Percentiles rank a stretch among this genome's conserved stretches.
Conservation (phyloP, 495 filamentous ascomycete genomes). For the Xylaria venustula region DNA sequence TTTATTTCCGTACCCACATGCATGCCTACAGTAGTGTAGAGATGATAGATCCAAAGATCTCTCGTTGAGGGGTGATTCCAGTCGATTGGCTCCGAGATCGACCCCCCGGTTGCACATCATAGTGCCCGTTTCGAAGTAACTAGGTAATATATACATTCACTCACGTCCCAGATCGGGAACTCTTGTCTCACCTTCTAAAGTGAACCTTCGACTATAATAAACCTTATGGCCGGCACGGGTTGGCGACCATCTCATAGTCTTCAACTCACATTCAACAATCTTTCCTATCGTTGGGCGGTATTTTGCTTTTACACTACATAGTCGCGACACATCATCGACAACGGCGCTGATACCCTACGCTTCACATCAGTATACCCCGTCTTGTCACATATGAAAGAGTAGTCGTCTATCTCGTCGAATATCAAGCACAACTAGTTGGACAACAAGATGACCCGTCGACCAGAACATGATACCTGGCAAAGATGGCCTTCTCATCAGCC, state of each 20-base stretch:
- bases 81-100: conserved; percentile 20
- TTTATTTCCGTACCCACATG: conserved; percentile 21
- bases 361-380: not conserved
- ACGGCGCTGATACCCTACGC: not conserved
- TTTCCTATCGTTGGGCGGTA: conserved; percentile 13
- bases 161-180: conserved; percentile 13
- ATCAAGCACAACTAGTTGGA: not conserved
- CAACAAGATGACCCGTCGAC: conserved; percentile 8
- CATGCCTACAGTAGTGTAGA: conserved; percentile 3
- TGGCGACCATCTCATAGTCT: not conserved
- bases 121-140: conserved; percentile 9
- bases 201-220: conserved; percentile 14
- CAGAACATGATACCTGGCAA: conserved; percentile 34
- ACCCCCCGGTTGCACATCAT: conserved; percentile 18
- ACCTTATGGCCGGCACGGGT: conserved; percentile 11
- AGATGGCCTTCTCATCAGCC: conserved; percentile 41
- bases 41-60: conserved; percentile 16
- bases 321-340: not conserved
- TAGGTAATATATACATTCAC: conserved; percentile 12
- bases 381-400: not conserved
- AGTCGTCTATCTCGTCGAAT: conserved; percentile 11
- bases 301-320: conserved; percentile 12
- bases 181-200: conserved; percentile 9
- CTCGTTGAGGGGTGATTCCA: conserved; percentile 17
- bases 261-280: conserved; percentile 6